These are phyloP conservation scores for Amanita fuliginea DNA, from an alignment of 768 basidiomycete species.

Conservation along the genomic window DNA sequence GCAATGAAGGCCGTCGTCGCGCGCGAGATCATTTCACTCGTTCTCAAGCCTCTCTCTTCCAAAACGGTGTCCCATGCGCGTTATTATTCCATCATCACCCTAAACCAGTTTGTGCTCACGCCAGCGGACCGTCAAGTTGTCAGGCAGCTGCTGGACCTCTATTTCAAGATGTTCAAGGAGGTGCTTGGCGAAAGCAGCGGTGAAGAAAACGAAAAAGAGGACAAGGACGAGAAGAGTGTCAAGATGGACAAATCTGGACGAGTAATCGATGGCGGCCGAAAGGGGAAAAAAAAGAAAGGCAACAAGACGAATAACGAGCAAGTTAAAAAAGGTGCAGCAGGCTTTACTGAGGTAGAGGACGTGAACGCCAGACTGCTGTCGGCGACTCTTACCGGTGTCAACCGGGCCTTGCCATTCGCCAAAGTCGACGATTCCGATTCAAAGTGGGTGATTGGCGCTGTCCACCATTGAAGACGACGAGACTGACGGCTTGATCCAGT, in stretches of 20 bases:
- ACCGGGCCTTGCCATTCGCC: constrained; percentile 90
- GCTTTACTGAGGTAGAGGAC: constrained; percentile 69
- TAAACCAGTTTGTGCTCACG: constrained; percentile 83
- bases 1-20: constrained; percentile 87
- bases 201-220: constrained; percentile 18
- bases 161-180: constrained; percentile 91
- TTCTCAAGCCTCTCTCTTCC: constrained; percentile 39
- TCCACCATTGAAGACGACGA: neutral
- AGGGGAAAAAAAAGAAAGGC: constrained; percentile 21
- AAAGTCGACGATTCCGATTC: constrained; percentile 59
- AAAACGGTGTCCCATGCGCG: constrained; percentile 41
- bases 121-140: constrained; percentile 66
- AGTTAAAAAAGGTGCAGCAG: constrained; percentile 46
- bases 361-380: constrained; percentile 74
- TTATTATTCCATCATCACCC: constrained; percentile 89
- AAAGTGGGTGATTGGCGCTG: constrained; percentile 32
- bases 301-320: constrained; percentile 29
- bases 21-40: constrained; percentile 72
- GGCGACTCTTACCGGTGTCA: constrained; percentile 88
- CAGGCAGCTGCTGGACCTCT: constrained; percentile 70
- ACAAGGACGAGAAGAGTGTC: constrained; percentile 19
- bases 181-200: constrained; percentile 55
- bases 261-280: constrained; percentile 20
- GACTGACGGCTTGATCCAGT: constrained; percentile 22
- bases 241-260: constrained; percentile 23